Percentiles rank a stretch among this genome's conserved stretches.
Conservation (phyloP, 805 yeast species). For the Brettanomyces naardenensis region DNA sequence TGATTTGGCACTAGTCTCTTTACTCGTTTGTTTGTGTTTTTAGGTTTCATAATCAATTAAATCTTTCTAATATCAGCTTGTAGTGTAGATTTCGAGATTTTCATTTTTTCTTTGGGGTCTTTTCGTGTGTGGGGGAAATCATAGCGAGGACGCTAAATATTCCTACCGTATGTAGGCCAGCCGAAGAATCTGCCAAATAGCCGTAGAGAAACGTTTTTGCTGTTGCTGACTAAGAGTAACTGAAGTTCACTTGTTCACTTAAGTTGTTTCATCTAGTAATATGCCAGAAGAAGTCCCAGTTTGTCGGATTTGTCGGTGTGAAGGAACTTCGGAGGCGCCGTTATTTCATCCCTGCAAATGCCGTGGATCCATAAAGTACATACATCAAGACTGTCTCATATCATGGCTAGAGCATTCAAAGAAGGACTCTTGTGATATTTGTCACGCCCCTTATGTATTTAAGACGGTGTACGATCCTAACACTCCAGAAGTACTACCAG, state of each 20-base stretch:
- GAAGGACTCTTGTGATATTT: slow-evolving; percentile 75
- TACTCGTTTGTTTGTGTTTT: background rate
- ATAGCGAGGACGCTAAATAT: no score
- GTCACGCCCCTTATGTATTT: slow-evolving; percentile 63
- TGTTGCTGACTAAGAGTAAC: no score
- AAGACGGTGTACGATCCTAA: slow-evolving; percentile 30
- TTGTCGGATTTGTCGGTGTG: slow-evolving; percentile 94
- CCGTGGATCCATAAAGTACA: slow-evolving; percentile 85
- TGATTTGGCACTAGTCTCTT: background rate
- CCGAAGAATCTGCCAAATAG: no score
- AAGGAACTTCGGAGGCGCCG: slow-evolving; percentile 71
- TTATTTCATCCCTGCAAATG: slow-evolving; percentile 89
- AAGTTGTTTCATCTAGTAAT: background rate
- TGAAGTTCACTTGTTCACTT: no score
- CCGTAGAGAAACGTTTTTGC: no score
- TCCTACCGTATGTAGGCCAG: no score
- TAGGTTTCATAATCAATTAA: no score
- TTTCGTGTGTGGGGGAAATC: no score
- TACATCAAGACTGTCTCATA: slow-evolving; percentile 85
- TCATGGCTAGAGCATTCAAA: slow-evolving; percentile 78
- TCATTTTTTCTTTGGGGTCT: background rate
- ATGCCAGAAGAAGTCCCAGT: slow-evolving; percentile 33
- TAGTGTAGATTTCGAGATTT: background rate
- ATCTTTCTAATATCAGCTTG: background rate
- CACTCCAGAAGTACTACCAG: slow-evolving; percentile 52